These are phyloP conservation scores for Phytophthora fragariaefolia DNA, from an alignment of 352 stramenopile species.

Conservation along the genomic window DNA sequence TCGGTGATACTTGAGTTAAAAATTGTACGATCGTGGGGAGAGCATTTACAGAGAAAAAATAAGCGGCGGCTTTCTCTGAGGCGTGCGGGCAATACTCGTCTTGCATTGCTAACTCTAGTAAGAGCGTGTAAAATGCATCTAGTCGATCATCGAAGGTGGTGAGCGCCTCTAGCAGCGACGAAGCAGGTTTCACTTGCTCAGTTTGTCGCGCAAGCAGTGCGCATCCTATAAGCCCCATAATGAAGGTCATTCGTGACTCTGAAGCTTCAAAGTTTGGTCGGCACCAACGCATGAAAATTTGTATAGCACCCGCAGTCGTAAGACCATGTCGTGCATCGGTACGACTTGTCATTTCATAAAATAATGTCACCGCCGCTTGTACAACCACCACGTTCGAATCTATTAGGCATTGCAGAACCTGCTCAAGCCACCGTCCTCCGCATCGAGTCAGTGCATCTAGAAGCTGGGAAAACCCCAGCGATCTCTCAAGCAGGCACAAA, in stretches of 20 bases:
- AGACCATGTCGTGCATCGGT: constrained; percentile 63
- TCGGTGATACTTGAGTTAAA: constrained; percentile 59
- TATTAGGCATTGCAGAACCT: constrained; percentile 53
- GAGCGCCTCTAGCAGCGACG: constrained; percentile 39
- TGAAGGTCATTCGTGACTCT: constrained; percentile 40
- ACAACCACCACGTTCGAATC: constrained; percentile 39
- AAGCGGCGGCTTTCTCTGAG: constrained; percentile 42
- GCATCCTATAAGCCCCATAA: constrained; percentile 61
- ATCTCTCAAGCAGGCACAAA: constrained; percentile 43
- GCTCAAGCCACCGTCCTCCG: constrained; percentile 58
- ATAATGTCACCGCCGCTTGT: constrained; percentile 52
- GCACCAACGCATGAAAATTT: constrained; percentile 58
- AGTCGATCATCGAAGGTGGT: constrained; percentile 40
- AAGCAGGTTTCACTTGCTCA: constrained; percentile 19
- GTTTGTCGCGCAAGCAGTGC: constrained; percentile 58
- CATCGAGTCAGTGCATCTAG: constrained; percentile 63
- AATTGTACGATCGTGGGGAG: constrained; percentile 59
- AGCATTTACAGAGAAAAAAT: constrained; percentile 48
- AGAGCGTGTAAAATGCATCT: constrained; percentile 51
- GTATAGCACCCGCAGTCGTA: constrained; percentile 64
- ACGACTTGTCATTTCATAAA: constrained; percentile 63
- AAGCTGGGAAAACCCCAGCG: constrained; percentile 60
- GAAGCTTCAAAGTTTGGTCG: constrained; percentile 32
- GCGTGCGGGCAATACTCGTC: constrained; percentile 16
- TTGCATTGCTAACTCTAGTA: constrained; percentile 54